Base-by-base conservation (phyloP, 139 green algal genomes). In the Chlorella ohadii region DNA sequence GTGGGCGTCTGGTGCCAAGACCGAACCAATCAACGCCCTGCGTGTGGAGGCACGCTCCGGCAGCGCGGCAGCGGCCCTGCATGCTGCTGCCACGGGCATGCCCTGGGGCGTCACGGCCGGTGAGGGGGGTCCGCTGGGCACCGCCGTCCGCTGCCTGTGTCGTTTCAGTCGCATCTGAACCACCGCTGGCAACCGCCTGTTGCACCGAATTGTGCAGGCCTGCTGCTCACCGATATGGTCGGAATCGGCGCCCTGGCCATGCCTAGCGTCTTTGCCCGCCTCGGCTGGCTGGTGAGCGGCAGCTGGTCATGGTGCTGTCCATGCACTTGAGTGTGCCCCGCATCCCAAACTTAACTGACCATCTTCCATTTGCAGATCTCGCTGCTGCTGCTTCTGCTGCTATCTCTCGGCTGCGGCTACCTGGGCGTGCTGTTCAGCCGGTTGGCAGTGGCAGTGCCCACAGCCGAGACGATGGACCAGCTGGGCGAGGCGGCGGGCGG, bases 191-290 rank as follows among this genome's bases (percentile, higher is more conserved):
- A n/a, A n/a, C n/a, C n/a, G n/a, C n/a, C n/a, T 6, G 22, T 31
- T 28, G 22, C 59, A 66, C 59, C 22, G 31, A 1, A 33, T 16
- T 3, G 4, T 38, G 70, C 70, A 27, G 41, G 70, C 47, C 72
- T 71, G 34, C 56, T 81, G 56, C 75, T 81, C n/a, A 56, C 73
- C 6, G 87, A 91, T 39, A 91, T 91, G 87, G 85, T 91, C 83
- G 87, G 87, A 3, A 59, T 91, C 13, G 87, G 87, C 4, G 84
- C 68, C 13, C 68, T 90, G 0, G 73, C 79, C 2, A 61, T 87
- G 38, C 81, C 86, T 28, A 36, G 57, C 28, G 86, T 79, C 31
- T 89, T 85, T 84, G 86, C 86, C 6, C 61, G 85, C 3, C 39
- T 90, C 11, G 87, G 85, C 33, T 90, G 87, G 85, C 83, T 34